A percentile compares a stretch with the other conserved stretches of the same genome.
phyloP scores from a whole-genome alignment of 108 stramenopile species.

The Aureococcus anophagefferens region DNA sequence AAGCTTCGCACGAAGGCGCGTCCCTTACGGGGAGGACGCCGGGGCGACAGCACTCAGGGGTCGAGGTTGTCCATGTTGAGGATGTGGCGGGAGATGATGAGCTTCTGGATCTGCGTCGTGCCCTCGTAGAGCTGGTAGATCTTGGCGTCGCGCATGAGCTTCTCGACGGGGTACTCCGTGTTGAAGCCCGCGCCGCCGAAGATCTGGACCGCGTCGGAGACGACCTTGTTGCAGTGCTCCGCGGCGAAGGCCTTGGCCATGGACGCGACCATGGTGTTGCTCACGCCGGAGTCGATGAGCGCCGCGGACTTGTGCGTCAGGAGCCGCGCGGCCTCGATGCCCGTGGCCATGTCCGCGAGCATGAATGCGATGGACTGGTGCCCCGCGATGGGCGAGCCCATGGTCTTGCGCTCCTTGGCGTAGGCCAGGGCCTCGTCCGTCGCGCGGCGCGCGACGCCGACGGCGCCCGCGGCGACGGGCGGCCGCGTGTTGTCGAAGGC shows the following conservation, averaged over 20 bases:
- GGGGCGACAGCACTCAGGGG: too few species aligned
- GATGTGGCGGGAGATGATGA: slow-evolving; percentile 28
- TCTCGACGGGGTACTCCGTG: slow-evolving; percentile 36
- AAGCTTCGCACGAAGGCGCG: too few species aligned
- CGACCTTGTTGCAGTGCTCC: slow-evolving; percentile 23
- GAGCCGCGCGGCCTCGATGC: slow-evolving; percentile 26
- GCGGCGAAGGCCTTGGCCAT: slow-evolving; percentile 33
- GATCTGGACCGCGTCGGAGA: slow-evolving; percentile 27
- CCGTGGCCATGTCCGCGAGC: slow-evolving; percentile 29
- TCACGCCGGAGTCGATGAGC: slow-evolving; percentile 15
- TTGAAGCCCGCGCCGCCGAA: slow-evolving; percentile 32
- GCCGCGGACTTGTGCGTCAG: slow-evolving; percentile 25
- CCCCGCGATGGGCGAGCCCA: slow-evolving; percentile 20
- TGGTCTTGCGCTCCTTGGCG: slow-evolving; percentile 25
- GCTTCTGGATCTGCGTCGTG: slow-evolving; percentile 29
- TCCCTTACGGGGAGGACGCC: too few species aligned
- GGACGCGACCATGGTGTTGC: slow-evolving; percentile 29
- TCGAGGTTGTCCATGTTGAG: too few species aligned
- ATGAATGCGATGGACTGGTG: slow-evolving; percentile 29
- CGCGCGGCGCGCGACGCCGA: slow-evolving; percentile 29
- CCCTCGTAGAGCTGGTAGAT: slow-evolving; percentile 35
- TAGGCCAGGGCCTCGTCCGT: slow-evolving; percentile 26
- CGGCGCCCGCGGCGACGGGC: slow-evolving; percentile 28
- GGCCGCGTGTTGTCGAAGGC: slow-evolving; percentile 32
- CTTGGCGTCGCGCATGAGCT: slow-evolving; percentile 30